These are phyloP conservation scores for Solanum hybrid DNA, from an alignment of 305 asterid genomes.

Conservation along the genomic window DNA sequence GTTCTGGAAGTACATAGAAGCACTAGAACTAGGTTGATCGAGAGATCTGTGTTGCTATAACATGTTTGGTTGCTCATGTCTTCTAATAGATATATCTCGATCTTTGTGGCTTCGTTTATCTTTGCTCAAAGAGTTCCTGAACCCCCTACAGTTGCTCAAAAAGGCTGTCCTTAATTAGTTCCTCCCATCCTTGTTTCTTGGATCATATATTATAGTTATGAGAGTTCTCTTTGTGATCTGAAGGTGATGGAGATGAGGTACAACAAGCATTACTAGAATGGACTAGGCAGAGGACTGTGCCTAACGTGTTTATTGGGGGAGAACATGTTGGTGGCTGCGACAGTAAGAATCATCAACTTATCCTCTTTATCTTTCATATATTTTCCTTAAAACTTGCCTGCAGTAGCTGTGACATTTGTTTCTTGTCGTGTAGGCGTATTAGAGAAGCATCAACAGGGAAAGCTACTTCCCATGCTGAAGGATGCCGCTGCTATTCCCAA, in stretches of 20 bases:
- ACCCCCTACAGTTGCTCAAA: neutral
- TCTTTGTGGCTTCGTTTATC: neutral
- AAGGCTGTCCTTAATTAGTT: neutral
- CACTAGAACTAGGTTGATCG: neutral
- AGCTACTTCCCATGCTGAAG: conserved; percentile 51
- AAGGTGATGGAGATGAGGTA: conserved; percentile 63
- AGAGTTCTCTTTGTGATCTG: neutral
- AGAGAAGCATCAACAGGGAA: conserved; percentile 46
- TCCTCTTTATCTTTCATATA: neutral
- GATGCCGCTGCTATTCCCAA: conserved; percentile 56
- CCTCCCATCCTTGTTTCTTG: neutral
- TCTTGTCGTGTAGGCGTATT: conserved; percentile 6
- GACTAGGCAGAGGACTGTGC: conserved; percentile 81
- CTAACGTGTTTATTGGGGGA: conserved; percentile 67
- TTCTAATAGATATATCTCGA: neutral
- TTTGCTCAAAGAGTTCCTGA: neutral
- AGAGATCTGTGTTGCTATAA: neutral
- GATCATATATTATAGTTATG: neutral
- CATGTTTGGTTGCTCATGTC: neutral
- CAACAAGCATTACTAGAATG: conserved; percentile 68
- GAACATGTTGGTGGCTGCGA: conserved; percentile 86
- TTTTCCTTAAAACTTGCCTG: neutral
- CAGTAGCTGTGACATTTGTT: neutral
- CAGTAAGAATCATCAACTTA: conserved; percentile 24
- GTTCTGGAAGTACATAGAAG: neutral